Percentiles rank a stretch among this genome's conserved stretches.
These are phyloP conservation scores for Epichloe bromicola DNA, from an alignment of 2,329 filamentous ascomycete genomes.

Conservation along the genomic window DNA sequence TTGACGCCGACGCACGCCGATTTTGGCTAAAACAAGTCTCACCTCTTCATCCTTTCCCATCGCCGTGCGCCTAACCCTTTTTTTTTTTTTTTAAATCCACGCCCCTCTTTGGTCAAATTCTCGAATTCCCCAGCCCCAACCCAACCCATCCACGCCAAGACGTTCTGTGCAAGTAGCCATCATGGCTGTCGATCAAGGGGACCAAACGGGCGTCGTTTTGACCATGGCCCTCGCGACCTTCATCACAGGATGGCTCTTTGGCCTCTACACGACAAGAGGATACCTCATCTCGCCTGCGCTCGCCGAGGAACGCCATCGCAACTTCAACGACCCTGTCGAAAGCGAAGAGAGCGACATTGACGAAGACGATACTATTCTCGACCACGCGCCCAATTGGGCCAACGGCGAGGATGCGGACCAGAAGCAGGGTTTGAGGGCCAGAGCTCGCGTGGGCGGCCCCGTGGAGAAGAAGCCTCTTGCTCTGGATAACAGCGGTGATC, in stretches of 20 bases:
- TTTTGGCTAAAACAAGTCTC: too few species aligned
- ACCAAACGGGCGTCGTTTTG: slow-evolving; percentile 48
- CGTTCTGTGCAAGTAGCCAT: background rate
- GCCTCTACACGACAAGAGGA: slow-evolving; percentile 54
- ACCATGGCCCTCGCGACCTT: slow-evolving; percentile 63
- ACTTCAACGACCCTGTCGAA: slow-evolving; percentile 47
- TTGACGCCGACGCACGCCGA: too few species aligned
- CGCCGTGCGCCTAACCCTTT: too few species aligned
- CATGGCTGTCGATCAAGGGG: slow-evolving; percentile 8
- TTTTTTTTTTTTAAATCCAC: too few species aligned
- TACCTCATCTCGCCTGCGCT: slow-evolving; percentile 46
- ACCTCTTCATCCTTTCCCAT: too few species aligned
- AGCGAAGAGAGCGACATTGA: slow-evolving; percentile 58
- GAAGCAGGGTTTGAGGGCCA: slow-evolving; percentile 35
- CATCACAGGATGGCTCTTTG: slow-evolving; percentile 68
- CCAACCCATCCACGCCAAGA: too few species aligned
- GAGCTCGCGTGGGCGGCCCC: slow-evolving; percentile 16
- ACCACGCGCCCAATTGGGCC: slow-evolving; percentile 55
- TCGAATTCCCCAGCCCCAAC: too few species aligned
- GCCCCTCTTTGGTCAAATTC: too few species aligned
- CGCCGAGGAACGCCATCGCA: slow-evolving; percentile 41
- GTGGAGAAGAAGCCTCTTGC: slow-evolving; percentile 14
- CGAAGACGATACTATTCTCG: slow-evolving; percentile 43
- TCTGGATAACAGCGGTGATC: slow-evolving; percentile 17
- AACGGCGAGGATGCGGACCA: slow-evolving; percentile 48